These are phyloP conservation scores for Aurifilum marmelostoma DNA, from an alignment of 2,329 filamentous ascomycete species.

Conservation along the genomic window DNA sequence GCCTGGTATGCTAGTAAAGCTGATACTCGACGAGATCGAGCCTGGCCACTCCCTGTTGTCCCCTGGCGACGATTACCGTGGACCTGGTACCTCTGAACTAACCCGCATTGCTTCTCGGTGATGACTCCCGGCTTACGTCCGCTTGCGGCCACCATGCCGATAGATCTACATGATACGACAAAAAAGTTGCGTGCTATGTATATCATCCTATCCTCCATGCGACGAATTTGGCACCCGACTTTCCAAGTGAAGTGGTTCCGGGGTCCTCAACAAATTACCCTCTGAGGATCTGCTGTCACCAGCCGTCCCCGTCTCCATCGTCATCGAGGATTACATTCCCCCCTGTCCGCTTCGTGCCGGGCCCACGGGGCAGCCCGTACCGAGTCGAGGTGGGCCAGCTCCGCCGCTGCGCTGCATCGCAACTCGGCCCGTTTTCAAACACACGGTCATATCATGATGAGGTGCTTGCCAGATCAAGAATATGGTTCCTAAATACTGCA, in stretches of 20 bases:
- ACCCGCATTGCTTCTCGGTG: background rate
- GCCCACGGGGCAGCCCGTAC: background rate
- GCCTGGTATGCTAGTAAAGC: background rate
- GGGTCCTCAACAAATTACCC: background rate
- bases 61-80: background rate
- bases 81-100: background rate
- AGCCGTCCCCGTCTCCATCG: background rate
- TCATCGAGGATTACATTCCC: background rate
- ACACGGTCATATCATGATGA: background rate
- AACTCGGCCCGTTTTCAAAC: constrained; percentile 1
- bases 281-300: background rate
- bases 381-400: background rate
- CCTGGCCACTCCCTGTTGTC: background rate
- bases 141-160: constrained; percentile 1
- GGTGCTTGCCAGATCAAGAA: background rate
- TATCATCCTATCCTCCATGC: background rate
- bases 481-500: background rate
- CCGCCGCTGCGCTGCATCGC: background rate
- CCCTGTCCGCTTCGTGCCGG: constrained; percentile 1
- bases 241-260: background rate
- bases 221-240: background rate
- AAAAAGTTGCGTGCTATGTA: background rate
- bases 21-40: background rate
- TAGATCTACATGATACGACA: background rate
- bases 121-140: background rate